Evolutionary conservation across 2,329 filamentous ascomycete genomes (phyloP), one percentile per base, ranked within the genome.

Genomic region (Fusarium sterilihyphosum): DNA sequence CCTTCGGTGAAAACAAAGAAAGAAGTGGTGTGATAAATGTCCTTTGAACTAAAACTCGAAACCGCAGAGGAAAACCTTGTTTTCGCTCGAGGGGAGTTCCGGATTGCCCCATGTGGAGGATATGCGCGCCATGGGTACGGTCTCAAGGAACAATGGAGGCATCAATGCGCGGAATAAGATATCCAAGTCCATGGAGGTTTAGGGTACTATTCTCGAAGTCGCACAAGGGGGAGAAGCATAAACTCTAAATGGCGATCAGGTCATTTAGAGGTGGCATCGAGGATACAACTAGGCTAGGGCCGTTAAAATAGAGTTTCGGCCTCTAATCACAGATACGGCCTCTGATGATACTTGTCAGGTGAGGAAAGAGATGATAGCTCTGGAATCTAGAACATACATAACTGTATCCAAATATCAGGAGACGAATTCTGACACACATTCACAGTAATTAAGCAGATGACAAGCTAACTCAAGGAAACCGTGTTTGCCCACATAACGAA

Each of bases 401-500:
- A 35, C 14, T 18, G 12, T 18, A 18, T 20, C 5, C 17, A 20
- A 26, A 24, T 17, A 46, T 26, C 24, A 26, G 17, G 24, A 20
- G 11, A 26, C 24, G 4, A 9, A 13, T 6, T 46, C 11, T 18
- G 3, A 5, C n/a, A 4, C 11, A 46, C 5, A 4, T 8, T 13
- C 1, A 20, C 4, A 5, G 2, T 4, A 17, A 17, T 18, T 0
- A 1, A 12, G 24, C 2, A 20, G 24, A 20, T 20, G 9, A 12
- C n/a, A 46, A 46, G 13, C 17, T 18, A 6, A 6, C 11, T 5
- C 0, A 13, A 18, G 0, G 11, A 46, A 26, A 18, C 10, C 11
- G 11, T 8, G 43, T 18, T 26, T 1, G 24, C 24, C n/a, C 11
- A 46, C 24, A 46, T 26, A 5, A 46, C 11, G 8, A 13, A 8